These are phyloP conservation scores for Sporothrix protearum DNA, from an alignment of 2,329 filamentous ascomycete genomes.

Conservation along the genomic window DNA sequence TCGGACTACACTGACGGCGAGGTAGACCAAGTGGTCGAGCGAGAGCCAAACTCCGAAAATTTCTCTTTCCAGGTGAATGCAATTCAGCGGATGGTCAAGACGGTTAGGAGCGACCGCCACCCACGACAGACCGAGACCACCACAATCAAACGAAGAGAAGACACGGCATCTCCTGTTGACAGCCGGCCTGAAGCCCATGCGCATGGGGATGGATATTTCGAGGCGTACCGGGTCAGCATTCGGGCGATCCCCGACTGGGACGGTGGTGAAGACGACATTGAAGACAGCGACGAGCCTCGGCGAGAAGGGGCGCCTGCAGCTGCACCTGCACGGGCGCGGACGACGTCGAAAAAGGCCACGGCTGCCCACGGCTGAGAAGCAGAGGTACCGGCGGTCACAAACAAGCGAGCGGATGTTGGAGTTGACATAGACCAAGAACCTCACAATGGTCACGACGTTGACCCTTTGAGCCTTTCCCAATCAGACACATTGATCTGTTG, in stretches of 20 bases:
- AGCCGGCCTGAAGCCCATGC: not conserved
- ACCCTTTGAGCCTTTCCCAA: no score
- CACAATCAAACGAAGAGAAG: not conserved
- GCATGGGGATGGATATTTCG: not conserved
- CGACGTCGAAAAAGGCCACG: not conserved
- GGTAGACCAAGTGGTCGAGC: not conserved
- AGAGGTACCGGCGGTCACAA: not conserved
- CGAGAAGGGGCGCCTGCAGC: not conserved
- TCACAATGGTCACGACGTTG: not conserved
- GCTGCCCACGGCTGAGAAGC: no score
- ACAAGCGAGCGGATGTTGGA: no score
- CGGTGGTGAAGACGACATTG: conserved; percentile 2
- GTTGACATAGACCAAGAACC: not conserved
- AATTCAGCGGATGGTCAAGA: not conserved
- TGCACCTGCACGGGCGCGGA: not conserved
- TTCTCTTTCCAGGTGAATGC: not conserved
- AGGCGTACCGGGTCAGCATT: not conserved
- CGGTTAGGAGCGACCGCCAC: not conserved
- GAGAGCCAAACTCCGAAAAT: not conserved
- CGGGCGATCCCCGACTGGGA: conserved; percentile 10
- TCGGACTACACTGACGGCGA: not conserved
- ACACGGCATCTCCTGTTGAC: not conserved
- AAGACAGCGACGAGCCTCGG: conserved; percentile 8
- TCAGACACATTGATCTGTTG: no score
- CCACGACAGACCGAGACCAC: not conserved